Percentiles rank a stretch among this genome's conserved stretches.
These are phyloP conservation scores for Chaetothyriales sp. DNA, from an alignment of 2,329 filamentous ascomycete genomes.

Conservation along the genomic window DNA sequence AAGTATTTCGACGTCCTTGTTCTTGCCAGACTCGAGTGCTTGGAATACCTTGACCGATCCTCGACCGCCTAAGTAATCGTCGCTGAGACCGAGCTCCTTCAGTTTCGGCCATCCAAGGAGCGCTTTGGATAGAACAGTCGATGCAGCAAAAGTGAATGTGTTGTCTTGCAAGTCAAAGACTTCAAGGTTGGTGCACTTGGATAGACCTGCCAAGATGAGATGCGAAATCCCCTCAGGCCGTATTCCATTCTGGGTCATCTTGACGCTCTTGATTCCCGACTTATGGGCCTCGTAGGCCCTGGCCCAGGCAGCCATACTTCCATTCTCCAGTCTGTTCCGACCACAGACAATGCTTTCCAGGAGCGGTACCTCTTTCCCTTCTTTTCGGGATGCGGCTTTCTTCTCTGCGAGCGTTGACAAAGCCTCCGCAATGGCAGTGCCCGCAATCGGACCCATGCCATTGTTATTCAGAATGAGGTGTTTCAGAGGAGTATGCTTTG, in stretches of 20 bases:
- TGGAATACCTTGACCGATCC: constrained; percentile 60
- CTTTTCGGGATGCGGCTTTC: constrained; percentile 55
- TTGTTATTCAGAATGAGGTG: constrained; percentile 98
- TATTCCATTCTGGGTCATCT: constrained; percentile 98
- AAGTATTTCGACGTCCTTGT: constrained; percentile 63
- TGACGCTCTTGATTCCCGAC: constrained; percentile 64
- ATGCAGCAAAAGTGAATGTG: constrained; percentile 75
- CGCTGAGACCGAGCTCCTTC: constrained; percentile 72
- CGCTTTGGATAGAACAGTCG: constrained; percentile 60
- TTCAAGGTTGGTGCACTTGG: constrained; percentile 51
- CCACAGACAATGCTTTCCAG: constrained; percentile 96
- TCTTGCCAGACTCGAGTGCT: constrained; percentile 59
- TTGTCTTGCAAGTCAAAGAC: constrained; percentile 92
- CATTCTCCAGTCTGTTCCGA: constrained; percentile 87
- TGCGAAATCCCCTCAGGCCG: constrained; percentile 79
- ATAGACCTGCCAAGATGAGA: constrained; percentile 64
- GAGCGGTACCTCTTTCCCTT: constrained; percentile 57
- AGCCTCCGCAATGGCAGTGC: constrained; percentile 75
- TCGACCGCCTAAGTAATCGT: constrained; percentile 67
- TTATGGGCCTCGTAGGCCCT: constrained; percentile 67
- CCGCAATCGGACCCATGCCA: constrained; percentile 80
- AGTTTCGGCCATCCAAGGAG: constrained; percentile 60
- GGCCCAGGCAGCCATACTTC: constrained; percentile 91
- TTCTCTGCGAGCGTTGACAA: constrained; percentile 67
- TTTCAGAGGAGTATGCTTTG: constrained; percentile 73